Conservation (phyloP, 2,329 filamentous ascomycete species). For the Decorospora gaudefroyi region DNA sequence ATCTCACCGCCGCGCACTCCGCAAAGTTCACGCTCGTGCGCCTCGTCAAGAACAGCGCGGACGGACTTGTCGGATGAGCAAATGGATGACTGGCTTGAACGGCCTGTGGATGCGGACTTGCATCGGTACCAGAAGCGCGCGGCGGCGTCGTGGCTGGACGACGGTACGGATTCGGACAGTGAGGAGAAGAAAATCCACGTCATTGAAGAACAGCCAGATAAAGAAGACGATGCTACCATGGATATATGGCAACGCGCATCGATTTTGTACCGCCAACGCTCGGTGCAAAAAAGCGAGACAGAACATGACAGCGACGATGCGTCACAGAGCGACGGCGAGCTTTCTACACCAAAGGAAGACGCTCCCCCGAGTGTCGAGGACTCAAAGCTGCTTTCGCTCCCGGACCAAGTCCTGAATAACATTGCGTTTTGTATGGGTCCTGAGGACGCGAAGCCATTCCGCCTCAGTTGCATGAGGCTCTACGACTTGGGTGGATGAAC, state of each 20-base stretch:
- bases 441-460: conserved; percentile 1
- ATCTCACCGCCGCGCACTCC: conserved; percentile 12
- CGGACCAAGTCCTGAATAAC: neutral
- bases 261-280: conserved; percentile 9
- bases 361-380: neutral
- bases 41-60: conserved; percentile 11
- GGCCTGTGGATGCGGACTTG: conserved; percentile 23
- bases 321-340: neutral
- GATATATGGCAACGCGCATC: conserved; percentile 2
- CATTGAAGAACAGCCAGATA: conserved; percentile 10
- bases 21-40: conserved; percentile 4
- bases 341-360: neutral
- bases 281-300: neutral
- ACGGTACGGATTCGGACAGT: neutral
- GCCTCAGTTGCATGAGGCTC: conserved; percentile 6
- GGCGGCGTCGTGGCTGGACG: conserved; percentile 6
- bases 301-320: neutral
- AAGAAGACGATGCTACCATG: conserved; percentile 3
- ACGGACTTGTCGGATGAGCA: conserved; percentile 26
- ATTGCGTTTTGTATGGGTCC: conserved; percentile 2
- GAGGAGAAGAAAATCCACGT: conserved; percentile 12
- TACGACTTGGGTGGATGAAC: neutral
- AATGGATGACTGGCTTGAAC: conserved; percentile 27
- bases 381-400: neutral
- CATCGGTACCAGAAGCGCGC: conserved; percentile 20